Percentiles rank a stretch among this genome's conserved stretches.
Conservation (phyloP, 768 basidiomycete genomes). For the Kwoniella botswanensis region DNA sequence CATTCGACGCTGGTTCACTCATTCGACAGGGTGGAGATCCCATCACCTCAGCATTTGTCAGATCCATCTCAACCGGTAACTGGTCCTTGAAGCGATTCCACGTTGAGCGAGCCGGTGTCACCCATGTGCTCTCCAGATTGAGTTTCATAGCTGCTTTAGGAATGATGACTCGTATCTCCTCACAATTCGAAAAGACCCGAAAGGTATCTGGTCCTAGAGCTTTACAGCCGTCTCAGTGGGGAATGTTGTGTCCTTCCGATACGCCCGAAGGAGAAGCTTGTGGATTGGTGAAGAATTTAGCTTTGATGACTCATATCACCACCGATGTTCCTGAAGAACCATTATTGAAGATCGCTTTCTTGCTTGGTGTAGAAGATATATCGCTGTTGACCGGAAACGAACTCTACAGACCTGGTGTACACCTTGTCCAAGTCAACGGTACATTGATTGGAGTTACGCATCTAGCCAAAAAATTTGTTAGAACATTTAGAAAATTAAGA, state of each 20-base stretch:
- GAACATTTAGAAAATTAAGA: slow-evolving; percentile 87
- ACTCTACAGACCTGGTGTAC: slow-evolving; percentile 90
- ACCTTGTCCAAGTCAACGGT: slow-evolving; percentile 96
- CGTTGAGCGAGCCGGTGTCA: slow-evolving; percentile 98
- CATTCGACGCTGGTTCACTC: slow-evolving; percentile 86
- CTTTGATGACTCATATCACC: slow-evolving; percentile 99
- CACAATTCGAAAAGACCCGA: slow-evolving; percentile 98
- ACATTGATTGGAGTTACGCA: slow-evolving; percentile 92
- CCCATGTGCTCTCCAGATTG: slow-evolving; percentile 92
- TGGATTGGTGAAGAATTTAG: slow-evolving; percentile 96
- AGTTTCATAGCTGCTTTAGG: slow-evolving; percentile 97
- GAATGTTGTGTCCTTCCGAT: slow-evolving; percentile 95
- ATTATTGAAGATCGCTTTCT: slow-evolving; percentile 82
- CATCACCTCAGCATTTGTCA: slow-evolving; percentile 92
- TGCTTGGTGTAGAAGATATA: slow-evolving; percentile 99
- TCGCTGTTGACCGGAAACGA: slow-evolving; percentile 88
- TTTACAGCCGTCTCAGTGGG: slow-evolving; percentile 98
- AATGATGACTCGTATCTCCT: slow-evolving; percentile 99
- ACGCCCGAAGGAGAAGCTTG: slow-evolving; percentile 99
- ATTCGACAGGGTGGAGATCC: slow-evolving; percentile 97
- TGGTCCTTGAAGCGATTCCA: slow-evolving; percentile 99
- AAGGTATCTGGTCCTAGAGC: slow-evolving; percentile 98
- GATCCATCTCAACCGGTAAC: slow-evolving; percentile 97
- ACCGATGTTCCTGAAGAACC: slow-evolving; percentile 98
- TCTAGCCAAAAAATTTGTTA: slow-evolving; percentile 80